A percentile compares a stretch with the other conserved stretches of the same genome.
Conservation (phyloP, 192 early-diverging fungal genomes). For the Paraglomus occultum region DNA sequence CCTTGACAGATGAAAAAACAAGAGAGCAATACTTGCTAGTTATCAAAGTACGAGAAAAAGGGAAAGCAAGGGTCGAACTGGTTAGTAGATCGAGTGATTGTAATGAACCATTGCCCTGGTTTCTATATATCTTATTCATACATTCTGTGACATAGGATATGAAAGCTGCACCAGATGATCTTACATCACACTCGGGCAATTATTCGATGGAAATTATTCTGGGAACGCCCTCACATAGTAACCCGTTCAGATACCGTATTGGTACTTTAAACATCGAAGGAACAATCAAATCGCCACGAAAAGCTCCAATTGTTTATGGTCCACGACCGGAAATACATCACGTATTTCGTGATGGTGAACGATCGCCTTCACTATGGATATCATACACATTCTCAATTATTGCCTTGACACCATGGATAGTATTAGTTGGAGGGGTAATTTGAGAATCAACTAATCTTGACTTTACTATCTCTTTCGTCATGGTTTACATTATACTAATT, state of each 20-base stretch:
- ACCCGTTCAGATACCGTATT: slow-evolving; percentile 27
- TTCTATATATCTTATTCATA: neutral
- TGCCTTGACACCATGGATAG: slow-evolving; percentile 39
- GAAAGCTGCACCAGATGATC: slow-evolving; percentile 12
- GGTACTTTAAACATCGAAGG: slow-evolving; percentile 25
- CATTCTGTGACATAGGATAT: slow-evolving; percentile 4
- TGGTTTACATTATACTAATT: neutral
- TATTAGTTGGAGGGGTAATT: slow-evolving; percentile 42
- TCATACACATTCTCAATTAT: slow-evolving; percentile 34
- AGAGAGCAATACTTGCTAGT: slow-evolving; percentile 12
- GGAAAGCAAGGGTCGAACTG: slow-evolving; percentile 28
- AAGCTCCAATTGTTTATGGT: slow-evolving; percentile 28
- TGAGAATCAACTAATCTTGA: neutral
- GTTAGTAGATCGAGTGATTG: neutral
- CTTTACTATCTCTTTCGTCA: neutral
- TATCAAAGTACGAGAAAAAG: slow-evolving; percentile 23
- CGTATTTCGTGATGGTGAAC: slow-evolving; percentile 37
- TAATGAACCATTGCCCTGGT: neutral
- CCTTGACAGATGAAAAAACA: slow-evolving; percentile 24
- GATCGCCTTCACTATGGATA: slow-evolving; percentile 38
- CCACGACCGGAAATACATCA: slow-evolving; percentile 46
- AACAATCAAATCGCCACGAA: neutral
- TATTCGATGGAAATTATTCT: slow-evolving; percentile 28
- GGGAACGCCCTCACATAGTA: slow-evolving; percentile 26
- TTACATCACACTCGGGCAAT: slow-evolving; percentile 10